Conservation (phyloP, 179 eudicot species). For the Patellifolia procumbens region DNA sequence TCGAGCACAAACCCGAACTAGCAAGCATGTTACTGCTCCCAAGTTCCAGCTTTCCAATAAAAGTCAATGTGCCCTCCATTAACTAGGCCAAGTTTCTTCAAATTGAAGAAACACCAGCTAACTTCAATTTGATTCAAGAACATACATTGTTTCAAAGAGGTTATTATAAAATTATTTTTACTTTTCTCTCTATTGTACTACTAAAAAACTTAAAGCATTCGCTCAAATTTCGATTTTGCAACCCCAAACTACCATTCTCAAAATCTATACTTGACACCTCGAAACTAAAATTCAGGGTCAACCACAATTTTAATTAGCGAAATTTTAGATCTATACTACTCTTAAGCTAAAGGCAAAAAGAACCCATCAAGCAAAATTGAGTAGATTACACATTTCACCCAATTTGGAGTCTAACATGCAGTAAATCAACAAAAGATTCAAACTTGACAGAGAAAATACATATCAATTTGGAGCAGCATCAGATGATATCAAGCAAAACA, state of each 20-base stretch:
- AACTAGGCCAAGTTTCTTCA: background rate
- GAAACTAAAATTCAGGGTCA: too few relatives aligned
- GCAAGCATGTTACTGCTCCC: background rate
- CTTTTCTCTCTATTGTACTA: too few relatives aligned
- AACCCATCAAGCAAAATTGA: background rate
- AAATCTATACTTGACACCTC: too few relatives aligned
- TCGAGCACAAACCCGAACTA: conserved; percentile 3
- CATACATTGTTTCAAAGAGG: too few relatives aligned
- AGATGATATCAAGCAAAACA: background rate
- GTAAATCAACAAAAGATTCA: conserved; percentile 7
- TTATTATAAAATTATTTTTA: too few relatives aligned
- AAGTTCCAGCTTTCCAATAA: background rate
- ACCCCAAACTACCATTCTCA: too few relatives aligned
- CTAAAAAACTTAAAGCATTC: too few relatives aligned
- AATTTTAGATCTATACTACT: conserved; percentile 5
- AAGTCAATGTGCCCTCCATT: background rate
- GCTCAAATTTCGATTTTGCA: too few relatives aligned
- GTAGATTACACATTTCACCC: background rate
- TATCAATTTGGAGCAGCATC: background rate
- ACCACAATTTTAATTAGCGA: too few relatives aligned
- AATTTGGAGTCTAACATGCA: conserved; percentile 3
- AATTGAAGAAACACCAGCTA: background rate
- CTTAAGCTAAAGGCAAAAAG: background rate
- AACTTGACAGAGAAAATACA: background rate
- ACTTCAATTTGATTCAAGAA: background rate